Base-by-base conservation (phyloP, 306 rosid species). In the Malus asiatica region DNA sequence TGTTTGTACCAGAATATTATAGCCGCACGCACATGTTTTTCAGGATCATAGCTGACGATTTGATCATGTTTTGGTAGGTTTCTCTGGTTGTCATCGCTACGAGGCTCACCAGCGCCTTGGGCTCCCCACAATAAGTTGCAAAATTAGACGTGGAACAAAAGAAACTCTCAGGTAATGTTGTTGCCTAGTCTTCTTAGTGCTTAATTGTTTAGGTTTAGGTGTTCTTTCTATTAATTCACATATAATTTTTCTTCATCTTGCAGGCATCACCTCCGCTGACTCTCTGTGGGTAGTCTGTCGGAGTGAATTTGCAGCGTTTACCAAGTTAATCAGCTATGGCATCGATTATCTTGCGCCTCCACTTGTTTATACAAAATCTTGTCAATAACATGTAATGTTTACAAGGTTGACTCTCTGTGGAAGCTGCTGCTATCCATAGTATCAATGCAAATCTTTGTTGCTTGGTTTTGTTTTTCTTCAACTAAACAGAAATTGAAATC, bases 21-120 rank as follows among this genome's bases (percentile, higher is more conserved):
- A 51, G 18, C 32, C 2, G 40, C 40, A 35, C 44, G 12, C 61
- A 44, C 12, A 18, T 80, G 5, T 8, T 15, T 14, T 79, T 29
- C 69, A 33, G 42, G 19, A 2, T 67, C 25, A 52, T 66, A 67
- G 73, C 76, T 22, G 30, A 51, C 69, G 32, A 32, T 13, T 33
- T 23, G 12, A 7, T 33, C 72, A 22, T 40, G 48, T 33, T 73
- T 55, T 78, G 60, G 57, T 42, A 92, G 98, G 98, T 75, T 95
- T 95, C 84, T 95, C 97, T 9, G 97, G 97, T 25, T 95, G 98
- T 80, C 98, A 92, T 78, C 98, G 97, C 45, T 92, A 86, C 0
- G 98, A 95, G 74, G 97, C 98, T 76, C 98, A 95, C 82, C 98
- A 95, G 63, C 90, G 83, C 64, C 95, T 92, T 33, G 96, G 97